phyloP scores from a whole-genome alignment of 768 basidiomycete genomes.

The Mycena haematopus region DNA sequence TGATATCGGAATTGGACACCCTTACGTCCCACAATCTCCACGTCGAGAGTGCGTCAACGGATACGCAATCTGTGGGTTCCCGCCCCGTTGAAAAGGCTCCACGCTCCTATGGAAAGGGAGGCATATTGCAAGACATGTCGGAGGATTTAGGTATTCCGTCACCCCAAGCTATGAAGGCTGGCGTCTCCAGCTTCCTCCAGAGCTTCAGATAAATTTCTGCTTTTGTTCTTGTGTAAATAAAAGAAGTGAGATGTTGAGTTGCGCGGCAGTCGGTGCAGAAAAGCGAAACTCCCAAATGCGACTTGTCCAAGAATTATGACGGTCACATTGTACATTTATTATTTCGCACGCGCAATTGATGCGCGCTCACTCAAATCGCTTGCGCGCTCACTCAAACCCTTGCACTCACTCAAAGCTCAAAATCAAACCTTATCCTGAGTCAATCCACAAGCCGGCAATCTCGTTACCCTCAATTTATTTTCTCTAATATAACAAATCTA shows the following conservation, averaged over 20 bases:
- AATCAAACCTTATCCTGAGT: too few species aligned
- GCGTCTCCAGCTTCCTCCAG: slow-evolving; percentile 13
- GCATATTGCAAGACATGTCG: slow-evolving; percentile 22
- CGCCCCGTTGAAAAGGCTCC: background rate
- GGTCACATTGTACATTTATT: too few species aligned
- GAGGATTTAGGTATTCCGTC: slow-evolving; percentile 23
- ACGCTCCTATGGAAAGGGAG: slow-evolving; percentile 10
- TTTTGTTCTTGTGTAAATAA: slow-evolving; percentile 1
- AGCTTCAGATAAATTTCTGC: slow-evolving; percentile 18
- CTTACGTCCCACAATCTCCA: slow-evolving; percentile 43
- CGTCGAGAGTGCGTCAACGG: slow-evolving; percentile 32
- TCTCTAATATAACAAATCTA: too few species aligned
- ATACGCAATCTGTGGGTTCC: slow-evolving; percentile 26
- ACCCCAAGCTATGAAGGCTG: slow-evolving; percentile 11
- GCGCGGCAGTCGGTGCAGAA: too few species aligned
- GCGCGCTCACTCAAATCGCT: too few species aligned
- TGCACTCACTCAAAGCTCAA: too few species aligned
- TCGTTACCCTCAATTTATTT: too few species aligned
- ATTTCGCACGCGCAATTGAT: too few species aligned
- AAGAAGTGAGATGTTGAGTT: too few species aligned
- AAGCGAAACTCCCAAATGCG: background rate
- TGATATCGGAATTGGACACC: slow-evolving; percentile 49
- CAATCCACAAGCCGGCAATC: too few species aligned
- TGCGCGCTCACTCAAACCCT: too few species aligned
- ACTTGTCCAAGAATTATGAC: background rate